These are phyloP conservation scores for Casuarina glauca DNA, from an alignment of 306 rosid species.

Conservation along the genomic window DNA sequence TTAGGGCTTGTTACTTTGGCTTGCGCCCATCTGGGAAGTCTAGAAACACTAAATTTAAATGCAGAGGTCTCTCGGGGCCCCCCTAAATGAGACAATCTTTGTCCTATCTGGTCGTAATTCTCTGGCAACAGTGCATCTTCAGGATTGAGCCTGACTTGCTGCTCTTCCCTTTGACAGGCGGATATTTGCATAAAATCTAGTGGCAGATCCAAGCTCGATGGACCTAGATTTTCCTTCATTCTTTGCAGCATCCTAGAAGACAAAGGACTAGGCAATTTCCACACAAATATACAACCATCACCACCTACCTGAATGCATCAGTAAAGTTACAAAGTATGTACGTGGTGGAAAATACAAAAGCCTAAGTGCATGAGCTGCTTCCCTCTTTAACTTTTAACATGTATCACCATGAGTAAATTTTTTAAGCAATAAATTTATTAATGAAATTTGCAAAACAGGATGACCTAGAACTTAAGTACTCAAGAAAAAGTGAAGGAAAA, in stretches of 20 bases:
- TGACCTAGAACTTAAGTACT: not conserved
- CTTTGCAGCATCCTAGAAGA: slow-evolving; percentile 60
- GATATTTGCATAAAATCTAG: slow-evolving; percentile 29
- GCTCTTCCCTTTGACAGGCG: slow-evolving; percentile 36
- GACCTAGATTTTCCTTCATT: slow-evolving; percentile 41
- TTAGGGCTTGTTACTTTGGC: slow-evolving; percentile 43
- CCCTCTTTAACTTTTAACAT: not conserved
- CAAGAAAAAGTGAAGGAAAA: not conserved
- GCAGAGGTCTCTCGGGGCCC: slow-evolving; percentile 39
- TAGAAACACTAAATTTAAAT: slow-evolving; percentile 69
- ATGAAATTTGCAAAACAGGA: not conserved
- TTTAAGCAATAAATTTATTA: not conserved
- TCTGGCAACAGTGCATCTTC: slow-evolving; percentile 23
- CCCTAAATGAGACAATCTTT: slow-evolving; percentile 27
- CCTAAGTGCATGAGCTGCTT: not conserved
- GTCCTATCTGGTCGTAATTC: slow-evolving; percentile 29
- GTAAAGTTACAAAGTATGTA: slow-evolving; percentile 11
- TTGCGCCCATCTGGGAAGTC: slow-evolving; percentile 85
- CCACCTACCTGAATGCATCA: slow-evolving; percentile 64
- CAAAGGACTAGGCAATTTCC: slow-evolving; percentile 66
- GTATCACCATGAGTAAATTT: not conserved
- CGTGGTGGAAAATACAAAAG: not conserved
- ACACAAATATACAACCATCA: slow-evolving; percentile 67
- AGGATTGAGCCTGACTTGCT: slow-evolving; percentile 27
- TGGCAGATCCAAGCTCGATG: slow-evolving; percentile 39